phyloP scores from a whole-genome alignment of 1,284 basidiomycete species.

The Ganoderma sinense region DNA sequence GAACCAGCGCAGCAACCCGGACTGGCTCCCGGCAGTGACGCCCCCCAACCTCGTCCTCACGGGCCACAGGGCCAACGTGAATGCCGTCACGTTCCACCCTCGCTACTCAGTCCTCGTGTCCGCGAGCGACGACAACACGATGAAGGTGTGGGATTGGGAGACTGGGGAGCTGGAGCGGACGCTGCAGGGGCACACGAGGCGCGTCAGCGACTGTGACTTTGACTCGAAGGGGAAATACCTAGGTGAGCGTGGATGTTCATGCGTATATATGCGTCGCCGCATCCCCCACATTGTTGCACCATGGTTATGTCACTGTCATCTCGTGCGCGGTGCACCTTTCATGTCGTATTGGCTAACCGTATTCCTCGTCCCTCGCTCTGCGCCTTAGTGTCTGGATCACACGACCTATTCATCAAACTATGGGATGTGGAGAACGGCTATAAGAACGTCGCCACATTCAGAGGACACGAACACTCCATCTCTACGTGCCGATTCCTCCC shows the following conservation, averaged over 20 bases:
- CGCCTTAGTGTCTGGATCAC: constrained; percentile 68
- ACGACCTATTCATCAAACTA: constrained; percentile 78
- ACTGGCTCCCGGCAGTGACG: constrained; percentile 67
- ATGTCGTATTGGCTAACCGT: neutral
- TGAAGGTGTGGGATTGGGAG: constrained; percentile 86
- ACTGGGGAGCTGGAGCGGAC: constrained; percentile 78
- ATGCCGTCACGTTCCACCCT: constrained; percentile 75
- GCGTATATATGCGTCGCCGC: neutral
- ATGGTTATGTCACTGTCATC: neutral
- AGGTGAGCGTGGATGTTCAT: constrained; percentile 48
- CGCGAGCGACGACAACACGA: constrained; percentile 47
- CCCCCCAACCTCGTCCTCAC: constrained; percentile 66
- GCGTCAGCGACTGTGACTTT: constrained; percentile 75
- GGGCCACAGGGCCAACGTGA: constrained; percentile 70
- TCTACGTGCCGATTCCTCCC: constrained; percentile 74
- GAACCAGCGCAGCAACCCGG: constrained; percentile 47
- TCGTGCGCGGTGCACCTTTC: neutral
- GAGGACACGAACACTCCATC: constrained; percentile 80
- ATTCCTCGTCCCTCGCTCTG: neutral
- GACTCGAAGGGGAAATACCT: constrained; percentile 71
- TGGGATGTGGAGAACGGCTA: constrained; percentile 80
- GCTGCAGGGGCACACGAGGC: constrained; percentile 78
- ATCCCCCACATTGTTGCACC: neutral
- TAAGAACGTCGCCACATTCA: constrained; percentile 72
- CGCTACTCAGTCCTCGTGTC: constrained; percentile 69